Percentiles rank a stretch among this genome's conserved stretches.
These are phyloP conservation scores for Handroanthus guayacan DNA, from an alignment of 257 asterid genomes.

Conservation along the genomic window DNA sequence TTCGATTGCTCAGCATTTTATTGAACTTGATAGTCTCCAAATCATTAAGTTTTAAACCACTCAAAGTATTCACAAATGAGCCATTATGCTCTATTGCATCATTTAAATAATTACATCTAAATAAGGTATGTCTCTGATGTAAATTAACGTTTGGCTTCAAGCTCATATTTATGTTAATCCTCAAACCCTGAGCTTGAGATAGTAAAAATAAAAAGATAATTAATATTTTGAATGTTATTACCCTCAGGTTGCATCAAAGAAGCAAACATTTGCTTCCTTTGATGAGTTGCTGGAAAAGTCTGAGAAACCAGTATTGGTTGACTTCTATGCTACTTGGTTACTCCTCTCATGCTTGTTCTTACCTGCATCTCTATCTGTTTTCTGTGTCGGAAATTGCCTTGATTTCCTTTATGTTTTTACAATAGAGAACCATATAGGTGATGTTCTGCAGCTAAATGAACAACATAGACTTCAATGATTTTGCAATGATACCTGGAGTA, in stretches of 20 bases:
- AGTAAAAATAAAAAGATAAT: background rate
- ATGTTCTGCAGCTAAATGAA: constrained; percentile 9
- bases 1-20: no score
- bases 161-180: constrained; percentile 5
- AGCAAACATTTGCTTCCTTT: constrained; percentile 78
- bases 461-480: background rate
- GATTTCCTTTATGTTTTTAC: background rate
- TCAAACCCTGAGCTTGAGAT: background rate
- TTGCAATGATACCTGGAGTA: background rate
- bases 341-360: constrained; percentile 6
- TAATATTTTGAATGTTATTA: constrained; percentile 17
- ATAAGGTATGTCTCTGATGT: constrained; percentile 3
- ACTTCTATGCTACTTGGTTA: constrained; percentile 98
- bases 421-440: background rate
- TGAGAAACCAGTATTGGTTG: constrained; percentile 91
- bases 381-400: constrained; percentile 6
- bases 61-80: no score
- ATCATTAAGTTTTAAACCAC: background rate
- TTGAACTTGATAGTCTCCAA: no score
- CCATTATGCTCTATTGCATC: no score
- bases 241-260: constrained; percentile 83
- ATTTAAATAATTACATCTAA: no score
- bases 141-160: no score
- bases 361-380: constrained; percentile 4
- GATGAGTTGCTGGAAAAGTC: constrained; percentile 79